Conservation (phyloP, 306 rosid genomes). For the Phaseolus lunatus region DNA sequence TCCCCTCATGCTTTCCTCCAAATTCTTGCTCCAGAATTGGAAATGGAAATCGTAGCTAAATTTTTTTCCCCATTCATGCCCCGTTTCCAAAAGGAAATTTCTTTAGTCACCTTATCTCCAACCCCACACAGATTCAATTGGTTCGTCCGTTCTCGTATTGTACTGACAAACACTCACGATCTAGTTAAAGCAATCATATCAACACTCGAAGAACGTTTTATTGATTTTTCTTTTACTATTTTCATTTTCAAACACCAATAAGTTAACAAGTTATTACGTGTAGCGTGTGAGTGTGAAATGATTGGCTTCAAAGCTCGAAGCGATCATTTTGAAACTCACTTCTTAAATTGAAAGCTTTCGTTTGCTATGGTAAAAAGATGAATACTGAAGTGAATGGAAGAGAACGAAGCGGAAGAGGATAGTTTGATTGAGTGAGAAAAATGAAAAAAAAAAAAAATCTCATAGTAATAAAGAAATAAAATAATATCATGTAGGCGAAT, state of each 20-base stretch:
- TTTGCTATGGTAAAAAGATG: too few species aligned
- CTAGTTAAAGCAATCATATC: constrained; percentile 32
- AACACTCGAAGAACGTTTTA: not conserved
- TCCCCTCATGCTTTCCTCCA: not conserved
- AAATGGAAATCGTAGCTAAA: not conserved
- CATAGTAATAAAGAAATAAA: too few species aligned
- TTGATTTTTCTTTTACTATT: not conserved
- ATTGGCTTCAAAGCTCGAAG: not conserved
- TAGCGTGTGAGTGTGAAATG: not conserved
- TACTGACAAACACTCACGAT: constrained; percentile 7
- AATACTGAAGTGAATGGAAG: too few species aligned
- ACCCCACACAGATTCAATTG: constrained; percentile 40
- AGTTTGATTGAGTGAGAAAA: too few species aligned
- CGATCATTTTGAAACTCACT: constrained; percentile 37
- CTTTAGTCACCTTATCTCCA: constrained; percentile 28
- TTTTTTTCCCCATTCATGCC: not conserved
- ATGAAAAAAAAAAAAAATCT: too few species aligned
- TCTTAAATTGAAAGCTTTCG: constrained; percentile 3
- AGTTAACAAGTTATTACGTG: not conserved
- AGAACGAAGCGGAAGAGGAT: too few species aligned
- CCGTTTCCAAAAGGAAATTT: constrained; percentile 1
- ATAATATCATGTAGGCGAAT: too few species aligned
- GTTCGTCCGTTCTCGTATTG: not conserved
- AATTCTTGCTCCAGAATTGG: constrained; percentile 18
- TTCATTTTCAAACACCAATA: not conserved